Conservation (phyloP, 2,329 filamentous ascomycete genomes). For the Calonectria honghensis region DNA sequence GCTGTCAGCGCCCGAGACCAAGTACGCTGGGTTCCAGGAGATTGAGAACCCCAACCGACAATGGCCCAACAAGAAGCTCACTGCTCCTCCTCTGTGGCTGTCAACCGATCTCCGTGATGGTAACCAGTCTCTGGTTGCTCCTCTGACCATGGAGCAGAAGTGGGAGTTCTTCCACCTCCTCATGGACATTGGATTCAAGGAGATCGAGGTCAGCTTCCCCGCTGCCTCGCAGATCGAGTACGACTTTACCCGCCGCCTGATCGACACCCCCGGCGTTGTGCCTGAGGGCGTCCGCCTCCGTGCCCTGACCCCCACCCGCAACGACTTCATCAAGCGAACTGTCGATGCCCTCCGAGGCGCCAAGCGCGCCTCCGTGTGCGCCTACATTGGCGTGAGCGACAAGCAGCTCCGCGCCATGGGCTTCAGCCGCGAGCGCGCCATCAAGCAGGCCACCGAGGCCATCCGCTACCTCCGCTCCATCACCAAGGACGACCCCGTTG, state of each 20-base stretch:
- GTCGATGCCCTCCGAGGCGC: slow-evolving; percentile 91
- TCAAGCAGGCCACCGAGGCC: slow-evolving; percentile 85
- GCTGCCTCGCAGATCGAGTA: slow-evolving; percentile 97
- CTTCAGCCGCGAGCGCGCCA: slow-evolving; percentile 88
- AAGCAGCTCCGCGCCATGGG: slow-evolving; percentile 97
- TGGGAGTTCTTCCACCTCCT: slow-evolving; percentile 97
- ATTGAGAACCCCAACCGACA: slow-evolving; percentile 74
- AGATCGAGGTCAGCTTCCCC: slow-evolving; percentile 97
- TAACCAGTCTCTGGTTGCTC: slow-evolving; percentile 81
- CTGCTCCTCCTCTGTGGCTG: slow-evolving; percentile 93
- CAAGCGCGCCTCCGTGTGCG: slow-evolving; percentile 95
- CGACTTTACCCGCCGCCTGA: slow-evolving; percentile 91
- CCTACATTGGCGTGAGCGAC: slow-evolving; percentile 96
- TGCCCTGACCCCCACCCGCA: slow-evolving; percentile 92
- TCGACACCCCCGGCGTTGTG: slow-evolving; percentile 31
- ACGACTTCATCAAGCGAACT: slow-evolving; percentile 92
- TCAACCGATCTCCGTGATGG: slow-evolving; percentile 90
- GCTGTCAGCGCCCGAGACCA: slow-evolving; percentile 22
- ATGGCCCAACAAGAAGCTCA: slow-evolving; percentile 90
- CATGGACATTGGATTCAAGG: slow-evolving; percentile 93
- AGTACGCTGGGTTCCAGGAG: slow-evolving; percentile 23
- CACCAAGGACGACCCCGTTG: slow-evolving; percentile 85
- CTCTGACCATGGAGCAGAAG: slow-evolving; percentile 89
- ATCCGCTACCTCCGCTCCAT: slow-evolving; percentile 90
- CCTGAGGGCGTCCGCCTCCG: slow-evolving; percentile 89